These are phyloP conservation scores for Fonticula alba DNA, from an alignment of 78 protist species.

Conservation along the genomic window DNA sequence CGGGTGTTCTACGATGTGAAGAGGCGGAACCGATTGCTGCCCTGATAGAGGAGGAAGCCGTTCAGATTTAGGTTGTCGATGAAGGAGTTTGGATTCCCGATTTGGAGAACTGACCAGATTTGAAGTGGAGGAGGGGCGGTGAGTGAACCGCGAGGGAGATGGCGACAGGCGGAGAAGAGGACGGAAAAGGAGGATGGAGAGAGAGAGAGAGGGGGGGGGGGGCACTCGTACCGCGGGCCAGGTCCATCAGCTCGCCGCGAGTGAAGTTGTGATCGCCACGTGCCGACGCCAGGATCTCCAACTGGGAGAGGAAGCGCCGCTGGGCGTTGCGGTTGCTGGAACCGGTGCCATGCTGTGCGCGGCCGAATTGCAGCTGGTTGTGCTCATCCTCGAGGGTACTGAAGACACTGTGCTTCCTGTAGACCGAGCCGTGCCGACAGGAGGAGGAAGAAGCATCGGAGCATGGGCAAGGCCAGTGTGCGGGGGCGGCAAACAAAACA, in stretches of 20 bases:
- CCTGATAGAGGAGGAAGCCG: constrained; percentile 6
- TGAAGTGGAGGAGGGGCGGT: neutral
- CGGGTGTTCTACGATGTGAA: no score
- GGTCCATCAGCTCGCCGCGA: neutral
- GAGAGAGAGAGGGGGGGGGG: no score
- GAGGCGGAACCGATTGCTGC: no score
- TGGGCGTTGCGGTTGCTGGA: neutral
- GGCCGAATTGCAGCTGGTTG: neutral
- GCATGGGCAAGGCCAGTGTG: neutral
- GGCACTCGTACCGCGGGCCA: neutral
- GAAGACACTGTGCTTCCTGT: neutral
- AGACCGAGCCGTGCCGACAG: constrained; percentile 2
- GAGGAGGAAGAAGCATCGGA: neutral
- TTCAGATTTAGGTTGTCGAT: neutral
- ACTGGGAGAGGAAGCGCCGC: neutral
- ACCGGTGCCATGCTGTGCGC: neutral
- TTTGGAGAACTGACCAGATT: neutral
- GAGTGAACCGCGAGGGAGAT: neutral
- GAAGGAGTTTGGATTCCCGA: neutral
- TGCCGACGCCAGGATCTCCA: neutral
- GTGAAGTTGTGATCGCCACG: neutral
- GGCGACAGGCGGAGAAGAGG: neutral
- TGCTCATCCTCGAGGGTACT: neutral
- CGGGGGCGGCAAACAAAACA: neutral
- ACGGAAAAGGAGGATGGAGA: neutral